Evolutionary conservation across 768 basidiomycete genomes (phyloP), one percentile per base, ranked within the genome.

Genomic region (Russula sp.): DNA sequence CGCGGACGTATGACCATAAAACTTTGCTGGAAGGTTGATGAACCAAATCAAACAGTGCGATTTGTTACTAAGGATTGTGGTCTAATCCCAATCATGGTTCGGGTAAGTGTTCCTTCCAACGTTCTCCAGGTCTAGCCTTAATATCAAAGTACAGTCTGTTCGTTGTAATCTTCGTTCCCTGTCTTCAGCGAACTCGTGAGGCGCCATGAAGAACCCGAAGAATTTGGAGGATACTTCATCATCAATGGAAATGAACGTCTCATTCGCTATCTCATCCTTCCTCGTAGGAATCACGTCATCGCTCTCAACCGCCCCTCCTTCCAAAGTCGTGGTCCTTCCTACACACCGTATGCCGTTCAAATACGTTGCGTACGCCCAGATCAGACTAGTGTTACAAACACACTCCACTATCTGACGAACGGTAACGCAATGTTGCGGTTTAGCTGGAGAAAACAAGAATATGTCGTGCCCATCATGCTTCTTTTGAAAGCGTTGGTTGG

Each of bases 201-300:
- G 61, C 88, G 88, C 66, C 90, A 96, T 73, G 97, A 99, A 80
- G 97, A 99, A 72, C 88, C 97, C 1, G 94, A 97, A 77, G 97
- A 98, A 75, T 98, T 98, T 72, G 97, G 97, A 58, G 97, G 96
- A 32, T 98, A 99, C 77, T 99, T 99, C 73, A 84, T 99, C 73
- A 87, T 99, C 75, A 99, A 99, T 75, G 97, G 97, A 66, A 98
- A 98, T 76, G 97, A 99, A 77, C 93, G 94, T 77, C 85, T 99
- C 67, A 95, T 99, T 69, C 93, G 97, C 67, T 98, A 94, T 77
- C 87, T 98, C 73, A 94, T 98, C 71, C 83, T 99, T 44, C 96
- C 95, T 14, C 89, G 97, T 30, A 84, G 97, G 59, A 94, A 98
- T 73, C 94, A 98, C 78, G 94, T 92, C 71, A 92, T 95, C 68